These are phyloP conservation scores for Hortiboletus flavorubellus DNA, from an alignment of 768 basidiomycete genomes.

Conservation along the genomic window DNA sequence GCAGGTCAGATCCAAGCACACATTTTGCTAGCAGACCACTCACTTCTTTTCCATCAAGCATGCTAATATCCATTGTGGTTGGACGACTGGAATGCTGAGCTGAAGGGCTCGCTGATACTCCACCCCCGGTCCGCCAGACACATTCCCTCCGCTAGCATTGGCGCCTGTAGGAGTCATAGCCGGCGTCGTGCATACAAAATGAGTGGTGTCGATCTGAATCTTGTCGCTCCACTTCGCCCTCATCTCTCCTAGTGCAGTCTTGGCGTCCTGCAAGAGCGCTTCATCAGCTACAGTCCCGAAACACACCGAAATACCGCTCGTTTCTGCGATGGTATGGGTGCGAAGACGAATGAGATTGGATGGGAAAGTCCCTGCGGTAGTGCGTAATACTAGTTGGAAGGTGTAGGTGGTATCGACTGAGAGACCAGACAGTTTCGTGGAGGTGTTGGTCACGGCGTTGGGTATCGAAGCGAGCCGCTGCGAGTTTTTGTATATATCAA, in stretches of 20 bases:
- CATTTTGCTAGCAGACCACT: constrained; percentile 22
- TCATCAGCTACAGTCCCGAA: constrained; percentile 87
- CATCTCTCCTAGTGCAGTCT: constrained; percentile 80
- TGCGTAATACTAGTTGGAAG: constrained; percentile 92
- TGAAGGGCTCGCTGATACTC: constrained; percentile 96
- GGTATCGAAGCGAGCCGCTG: constrained; percentile 86
- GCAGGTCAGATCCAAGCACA: not conserved
- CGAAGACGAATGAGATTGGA: constrained; percentile 80
- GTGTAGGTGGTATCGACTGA: constrained; percentile 82
- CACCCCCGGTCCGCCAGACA: constrained; percentile 63
- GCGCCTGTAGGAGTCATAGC: constrained; percentile 62
- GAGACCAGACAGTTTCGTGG: constrained; percentile 82
- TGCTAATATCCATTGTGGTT: constrained; percentile 92
- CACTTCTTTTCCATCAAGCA: constrained; percentile 84
- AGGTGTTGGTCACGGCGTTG: constrained; percentile 77
- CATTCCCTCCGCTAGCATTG: constrained; percentile 48
- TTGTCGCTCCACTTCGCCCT: constrained; percentile 86
- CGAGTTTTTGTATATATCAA: constrained; percentile 92
- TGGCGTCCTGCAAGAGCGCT: constrained; percentile 74
- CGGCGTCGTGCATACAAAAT: constrained; percentile 95
- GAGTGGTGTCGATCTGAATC: constrained; percentile 97
- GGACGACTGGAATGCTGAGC: constrained; percentile 90
- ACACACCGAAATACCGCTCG: constrained; percentile 91
- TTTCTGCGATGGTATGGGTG: constrained; percentile 94
- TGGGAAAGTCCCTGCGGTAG: constrained; percentile 86